These are phyloP conservation scores for Lepidium aucheri DNA, from an alignment of 345 rosid genomes.

Conservation along the genomic window DNA sequence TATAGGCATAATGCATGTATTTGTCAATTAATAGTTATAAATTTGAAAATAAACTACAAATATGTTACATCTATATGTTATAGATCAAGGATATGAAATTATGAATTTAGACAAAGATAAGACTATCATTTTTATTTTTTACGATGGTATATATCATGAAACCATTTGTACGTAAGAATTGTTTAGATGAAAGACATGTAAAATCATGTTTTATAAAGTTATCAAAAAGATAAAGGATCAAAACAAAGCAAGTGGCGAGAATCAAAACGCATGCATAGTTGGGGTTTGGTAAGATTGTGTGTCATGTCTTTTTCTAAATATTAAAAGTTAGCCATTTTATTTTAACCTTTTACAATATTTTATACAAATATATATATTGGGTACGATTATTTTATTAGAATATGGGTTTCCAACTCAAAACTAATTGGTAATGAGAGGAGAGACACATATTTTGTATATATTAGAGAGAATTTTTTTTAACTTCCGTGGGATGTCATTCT, in stretches of 20 bases:
- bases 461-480: no score
- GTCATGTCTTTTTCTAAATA: background rate
- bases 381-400: no score
- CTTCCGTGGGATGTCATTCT: no score
- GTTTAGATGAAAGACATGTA: background rate
- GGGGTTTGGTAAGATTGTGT: slow-evolving; percentile 9
- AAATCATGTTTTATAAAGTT: background rate
- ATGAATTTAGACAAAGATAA: background rate
- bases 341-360: background rate
- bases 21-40: no score
- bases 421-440: no score
- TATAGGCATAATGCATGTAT: no score
- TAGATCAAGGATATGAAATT: background rate
- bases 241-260: slow-evolving; percentile 3
- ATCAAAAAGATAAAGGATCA: background rate
- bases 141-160: background rate
- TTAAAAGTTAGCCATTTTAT: background rate
- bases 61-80: no score
- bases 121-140: background rate
- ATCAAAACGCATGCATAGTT: slow-evolving; percentile 4
- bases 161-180: background rate
- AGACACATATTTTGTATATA: no score
- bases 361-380: background rate
- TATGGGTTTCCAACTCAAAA: no score
- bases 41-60: no score